Percentiles rank a stretch among this genome's conserved stretches.
phyloP scores from a whole-genome alignment of 768 basidiomycete genomes.

The Daedaleopsis sinensis region DNA sequence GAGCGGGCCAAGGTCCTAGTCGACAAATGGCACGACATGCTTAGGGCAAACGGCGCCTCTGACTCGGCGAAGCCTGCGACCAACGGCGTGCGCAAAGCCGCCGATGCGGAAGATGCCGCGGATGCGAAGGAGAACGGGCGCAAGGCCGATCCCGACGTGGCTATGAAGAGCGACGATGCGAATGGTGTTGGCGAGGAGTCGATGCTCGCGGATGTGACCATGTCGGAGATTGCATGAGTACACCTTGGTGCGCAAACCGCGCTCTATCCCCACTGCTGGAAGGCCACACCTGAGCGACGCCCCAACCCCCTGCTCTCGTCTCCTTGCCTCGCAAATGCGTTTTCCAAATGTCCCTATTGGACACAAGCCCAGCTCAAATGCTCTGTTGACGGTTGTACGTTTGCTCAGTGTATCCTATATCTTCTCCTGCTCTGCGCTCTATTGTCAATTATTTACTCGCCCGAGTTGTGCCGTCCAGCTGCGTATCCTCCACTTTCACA shows the following conservation, averaged over 20 bases:
- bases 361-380: conserved; percentile 9
- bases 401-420: conserved; percentile 20
- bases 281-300: not conserved
- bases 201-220: conserved; percentile 30
- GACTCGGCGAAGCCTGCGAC: conserved; percentile 26
- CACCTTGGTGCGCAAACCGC: not conserved
- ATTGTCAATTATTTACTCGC: conserved; percentile 7
- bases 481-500: not conserved
- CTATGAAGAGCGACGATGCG: conserved; percentile 24
- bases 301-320: not conserved
- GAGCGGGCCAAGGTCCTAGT: conserved; percentile 71
- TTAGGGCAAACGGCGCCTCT: conserved; percentile 38
- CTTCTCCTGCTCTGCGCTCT: conserved; percentile 4
- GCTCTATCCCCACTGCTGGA: not conserved
- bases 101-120: conserved; percentile 26
- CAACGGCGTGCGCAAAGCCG: conserved; percentile 25
- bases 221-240: conserved; percentile 30
- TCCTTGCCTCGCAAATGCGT: not conserved
- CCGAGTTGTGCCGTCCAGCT: conserved; percentile 12
- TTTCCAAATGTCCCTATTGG: not conserved
- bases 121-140: conserved; percentile 15
- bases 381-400: conserved; percentile 19
- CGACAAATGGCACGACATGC: conserved; percentile 65
- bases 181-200: conserved; percentile 28
- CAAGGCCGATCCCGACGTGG: conserved; percentile 45